Percentiles rank a stretch among this genome's conserved stretches.
Conservation (phyloP, 2,329 filamentous ascomycete genomes). For the Neodidymelliopsis sp. region DNA sequence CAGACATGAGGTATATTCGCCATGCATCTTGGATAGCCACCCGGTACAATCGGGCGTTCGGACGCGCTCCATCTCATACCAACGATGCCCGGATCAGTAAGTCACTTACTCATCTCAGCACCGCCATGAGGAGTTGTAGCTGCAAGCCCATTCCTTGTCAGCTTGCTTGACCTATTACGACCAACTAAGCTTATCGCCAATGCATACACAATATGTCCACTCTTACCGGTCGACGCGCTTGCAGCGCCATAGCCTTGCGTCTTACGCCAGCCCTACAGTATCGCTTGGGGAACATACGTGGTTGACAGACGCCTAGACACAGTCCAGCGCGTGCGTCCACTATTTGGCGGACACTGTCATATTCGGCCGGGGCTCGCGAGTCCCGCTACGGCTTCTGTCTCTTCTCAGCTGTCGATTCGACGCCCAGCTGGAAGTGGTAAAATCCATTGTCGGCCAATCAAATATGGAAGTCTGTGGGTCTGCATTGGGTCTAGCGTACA, state of each 20-base stretch:
- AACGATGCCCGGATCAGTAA: not conserved
- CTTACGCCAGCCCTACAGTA: slow-evolving; percentile 5
- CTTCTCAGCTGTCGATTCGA: slow-evolving; percentile 6
- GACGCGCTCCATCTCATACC: not conserved
- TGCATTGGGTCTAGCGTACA: not conserved
- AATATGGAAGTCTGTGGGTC: not conserved
- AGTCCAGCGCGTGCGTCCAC: not conserved
- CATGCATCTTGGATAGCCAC: not conserved
- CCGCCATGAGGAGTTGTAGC: not conserved
- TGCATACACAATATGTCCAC: slow-evolving; percentile 4
- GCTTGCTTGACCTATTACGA: not conserved
- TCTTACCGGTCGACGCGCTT: not conserved
- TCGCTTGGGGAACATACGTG: not conserved
- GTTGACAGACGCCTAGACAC: not conserved
- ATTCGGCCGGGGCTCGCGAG: slow-evolving; percentile 2
- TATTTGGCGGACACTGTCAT: not conserved
- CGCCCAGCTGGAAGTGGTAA: slow-evolving; percentile 9
- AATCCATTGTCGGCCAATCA: slow-evolving; percentile 2
- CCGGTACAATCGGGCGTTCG: not conserved
- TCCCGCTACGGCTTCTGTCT: not conserved
- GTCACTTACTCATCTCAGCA: slow-evolving; percentile 1
- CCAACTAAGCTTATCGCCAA: not conserved
- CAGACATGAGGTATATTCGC: not conserved
- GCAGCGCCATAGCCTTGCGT: slow-evolving; percentile 6
- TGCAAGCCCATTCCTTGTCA: slow-evolving; percentile 1